Percentiles rank a stretch among this genome's conserved stretches.
These are phyloP conservation scores for Arthrobotrys conoides DNA, from an alignment of 2,329 filamentous ascomycete species.

Conservation along the genomic window DNA sequence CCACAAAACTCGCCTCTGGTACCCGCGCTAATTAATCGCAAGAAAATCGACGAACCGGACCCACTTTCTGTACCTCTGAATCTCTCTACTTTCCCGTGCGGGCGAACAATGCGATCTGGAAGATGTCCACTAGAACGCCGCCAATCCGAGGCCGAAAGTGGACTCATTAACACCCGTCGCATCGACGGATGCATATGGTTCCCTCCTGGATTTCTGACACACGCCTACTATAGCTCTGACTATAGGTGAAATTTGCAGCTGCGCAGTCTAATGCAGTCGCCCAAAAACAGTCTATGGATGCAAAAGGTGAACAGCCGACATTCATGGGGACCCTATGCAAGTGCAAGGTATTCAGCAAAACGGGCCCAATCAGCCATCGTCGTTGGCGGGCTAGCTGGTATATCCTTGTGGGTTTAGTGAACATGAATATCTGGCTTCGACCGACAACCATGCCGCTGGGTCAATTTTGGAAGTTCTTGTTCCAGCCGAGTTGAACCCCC, in stretches of 20 bases:
- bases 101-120: constrained; percentile 35
- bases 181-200: constrained; percentile 29
- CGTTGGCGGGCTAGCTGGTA: constrained; percentile 29
- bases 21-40: constrained; percentile 61
- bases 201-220: constrained; percentile 18
- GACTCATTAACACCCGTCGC: constrained; percentile 14
- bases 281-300: constrained; percentile 34
- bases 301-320: constrained; percentile 35
- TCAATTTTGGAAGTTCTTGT: constrained; percentile 28
- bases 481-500: constrained; percentile 11
- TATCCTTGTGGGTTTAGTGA: constrained; percentile 33
- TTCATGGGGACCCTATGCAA: constrained; percentile 37
- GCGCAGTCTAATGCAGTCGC: constrained; percentile 41
- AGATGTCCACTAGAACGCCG: constrained; percentile 5
- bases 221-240: constrained; percentile 25
- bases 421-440: constrained; percentile 42
- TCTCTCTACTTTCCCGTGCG: constrained; percentile 40
- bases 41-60: constrained; percentile 51
- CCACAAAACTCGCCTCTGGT: constrained; percentile 54
- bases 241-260: constrained; percentile 48
- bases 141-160: constrained; percentile 3
- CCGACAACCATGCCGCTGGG: constrained; percentile 44
- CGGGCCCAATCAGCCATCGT: constrained; percentile 45
- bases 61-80: constrained; percentile 45
- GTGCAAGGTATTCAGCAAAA: constrained; percentile 26